Conservation (phyloP, 768 basidiomycete species). For the Botryobasidium botryosum region DNA sequence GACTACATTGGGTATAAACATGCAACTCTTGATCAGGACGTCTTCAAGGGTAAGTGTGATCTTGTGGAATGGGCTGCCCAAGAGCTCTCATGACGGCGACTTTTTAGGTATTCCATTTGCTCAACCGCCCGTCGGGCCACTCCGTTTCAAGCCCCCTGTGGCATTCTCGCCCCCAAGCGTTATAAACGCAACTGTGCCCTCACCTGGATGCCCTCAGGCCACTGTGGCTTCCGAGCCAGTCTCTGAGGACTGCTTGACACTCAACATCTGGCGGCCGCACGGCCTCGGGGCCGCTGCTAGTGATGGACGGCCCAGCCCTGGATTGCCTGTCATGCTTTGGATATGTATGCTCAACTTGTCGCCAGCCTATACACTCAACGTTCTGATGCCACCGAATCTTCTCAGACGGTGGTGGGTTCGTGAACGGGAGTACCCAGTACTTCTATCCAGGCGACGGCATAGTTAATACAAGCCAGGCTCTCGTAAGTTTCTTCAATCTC, state of each 20-base stretch:
- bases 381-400: too few species aligned
- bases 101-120: conserved; percentile 2
- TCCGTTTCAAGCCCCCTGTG: background rate
- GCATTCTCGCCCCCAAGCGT: background rate
- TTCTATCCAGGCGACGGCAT: background rate
- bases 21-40: too few species aligned
- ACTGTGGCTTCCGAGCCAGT: too few species aligned
- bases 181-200: conserved; percentile 1
- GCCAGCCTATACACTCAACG: too few species aligned
- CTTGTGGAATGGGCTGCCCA: too few species aligned
- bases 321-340: conserved; percentile 4
- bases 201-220: background rate
- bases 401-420: background rate
- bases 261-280: background rate
- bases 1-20: too few species aligned
- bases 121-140: background rate
- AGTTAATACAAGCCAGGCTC: background rate
- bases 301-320: background rate
- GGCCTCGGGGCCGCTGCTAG: background rate
- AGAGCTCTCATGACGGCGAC: too few species aligned
- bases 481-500: background rate
- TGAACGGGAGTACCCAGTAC: background rate
- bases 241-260: conserved; percentile 1
- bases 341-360: too few species aligned
- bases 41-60: too few species aligned